These are phyloP conservation scores for Trichophyton benhamiae DNA, from an alignment of 2,329 filamentous ascomycete species.

Conservation along the genomic window DNA sequence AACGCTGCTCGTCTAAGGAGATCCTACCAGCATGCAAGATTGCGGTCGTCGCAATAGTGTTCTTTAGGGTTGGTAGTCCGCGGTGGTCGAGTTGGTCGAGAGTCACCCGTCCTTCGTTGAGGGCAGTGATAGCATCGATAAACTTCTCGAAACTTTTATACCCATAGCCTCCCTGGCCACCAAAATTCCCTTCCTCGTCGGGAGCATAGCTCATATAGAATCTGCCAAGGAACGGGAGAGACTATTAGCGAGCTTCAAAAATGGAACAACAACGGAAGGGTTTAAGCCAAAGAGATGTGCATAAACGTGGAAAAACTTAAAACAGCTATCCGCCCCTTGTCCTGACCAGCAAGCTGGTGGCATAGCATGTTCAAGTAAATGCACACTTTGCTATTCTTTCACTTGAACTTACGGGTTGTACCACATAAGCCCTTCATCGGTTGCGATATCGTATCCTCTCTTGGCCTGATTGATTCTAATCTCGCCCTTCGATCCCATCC, in stretches of 20 bases:
- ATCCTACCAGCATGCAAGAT: constrained; percentile 77
- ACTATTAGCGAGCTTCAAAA: not conserved
- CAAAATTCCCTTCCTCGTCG: constrained; percentile 89
- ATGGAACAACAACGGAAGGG: not conserved
- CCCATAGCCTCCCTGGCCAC: constrained; percentile 79
- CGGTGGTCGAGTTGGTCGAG: constrained; percentile 67
- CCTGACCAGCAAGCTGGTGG: not conserved
- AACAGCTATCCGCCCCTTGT: not conserved
- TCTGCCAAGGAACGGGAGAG: constrained; percentile 19
- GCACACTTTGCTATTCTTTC: not conserved
- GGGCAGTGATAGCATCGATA: constrained; percentile 66
- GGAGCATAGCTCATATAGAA: constrained; percentile 94
- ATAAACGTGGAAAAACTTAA: not conserved
- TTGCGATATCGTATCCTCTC: constrained; percentile 87
- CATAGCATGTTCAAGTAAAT: not conserved
- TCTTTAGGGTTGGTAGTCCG: constrained; percentile 70
- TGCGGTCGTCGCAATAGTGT: constrained; percentile 83
- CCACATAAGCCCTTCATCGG: constrained; percentile 67
- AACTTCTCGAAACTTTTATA: constrained; percentile 96
- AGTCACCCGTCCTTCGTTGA: constrained; percentile 62
- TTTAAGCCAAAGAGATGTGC: not conserved
- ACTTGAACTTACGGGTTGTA: constrained; percentile 58
- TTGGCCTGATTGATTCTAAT: constrained; percentile 86
- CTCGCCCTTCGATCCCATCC: constrained; percentile 73
- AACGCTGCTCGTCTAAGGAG: constrained; percentile 68